Evolutionary conservation across 805 yeast species (phyloP).

Genomic region (Lipomyces yamanashiensis): DNA sequence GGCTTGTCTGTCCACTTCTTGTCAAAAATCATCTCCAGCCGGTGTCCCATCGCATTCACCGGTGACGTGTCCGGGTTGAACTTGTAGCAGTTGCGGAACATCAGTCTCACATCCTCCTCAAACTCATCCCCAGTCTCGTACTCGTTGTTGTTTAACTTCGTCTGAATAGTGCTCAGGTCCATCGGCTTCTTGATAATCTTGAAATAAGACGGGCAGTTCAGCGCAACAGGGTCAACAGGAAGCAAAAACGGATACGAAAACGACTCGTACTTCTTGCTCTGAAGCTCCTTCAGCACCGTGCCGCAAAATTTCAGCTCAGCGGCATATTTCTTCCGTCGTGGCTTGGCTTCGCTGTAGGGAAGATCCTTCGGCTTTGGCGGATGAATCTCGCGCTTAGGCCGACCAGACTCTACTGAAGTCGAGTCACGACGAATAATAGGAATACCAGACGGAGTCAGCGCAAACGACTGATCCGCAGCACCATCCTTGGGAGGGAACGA

Average conservation of each 20-base stretch:
- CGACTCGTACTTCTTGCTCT: slow-evolving; percentile 78
- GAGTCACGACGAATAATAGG: slow-evolving; percentile 77
- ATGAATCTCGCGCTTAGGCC: slow-evolving; percentile 95
- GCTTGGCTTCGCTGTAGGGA: slow-evolving; percentile 81
- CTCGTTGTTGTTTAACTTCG: slow-evolving; percentile 80
- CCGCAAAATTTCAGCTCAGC: slow-evolving; percentile 87
- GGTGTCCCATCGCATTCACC: slow-evolving; percentile 93
- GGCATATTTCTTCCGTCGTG: slow-evolving; percentile 88
- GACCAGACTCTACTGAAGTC: slow-evolving; percentile 52
- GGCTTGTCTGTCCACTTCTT: slow-evolving; percentile 89
- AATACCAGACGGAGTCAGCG: slow-evolving; percentile 53
- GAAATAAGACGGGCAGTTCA: slow-evolving; percentile 87
- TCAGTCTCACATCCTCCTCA: slow-evolving; percentile 77
- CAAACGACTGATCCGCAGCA: slow-evolving; percentile 39
- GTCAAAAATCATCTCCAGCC: slow-evolving; percentile 82
- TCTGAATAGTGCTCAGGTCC: slow-evolving; percentile 87
- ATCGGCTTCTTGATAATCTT: slow-evolving; percentile 89
- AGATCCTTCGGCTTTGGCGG: slow-evolving; percentile 95
- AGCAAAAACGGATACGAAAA: slow-evolving; percentile 87
- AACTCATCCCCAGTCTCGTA: slow-evolving; percentile 89
- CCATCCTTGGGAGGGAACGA: slow-evolving; percentile 30
- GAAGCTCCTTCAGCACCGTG: slow-evolving; percentile 78
- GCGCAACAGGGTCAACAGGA: slow-evolving; percentile 95
- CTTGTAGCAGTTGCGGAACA: slow-evolving; percentile 84
- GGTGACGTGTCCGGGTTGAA: slow-evolving; percentile 98